phyloP scores from a whole-genome alignment of 768 basidiomycete species.

The Rubroboletus satanas region DNA sequence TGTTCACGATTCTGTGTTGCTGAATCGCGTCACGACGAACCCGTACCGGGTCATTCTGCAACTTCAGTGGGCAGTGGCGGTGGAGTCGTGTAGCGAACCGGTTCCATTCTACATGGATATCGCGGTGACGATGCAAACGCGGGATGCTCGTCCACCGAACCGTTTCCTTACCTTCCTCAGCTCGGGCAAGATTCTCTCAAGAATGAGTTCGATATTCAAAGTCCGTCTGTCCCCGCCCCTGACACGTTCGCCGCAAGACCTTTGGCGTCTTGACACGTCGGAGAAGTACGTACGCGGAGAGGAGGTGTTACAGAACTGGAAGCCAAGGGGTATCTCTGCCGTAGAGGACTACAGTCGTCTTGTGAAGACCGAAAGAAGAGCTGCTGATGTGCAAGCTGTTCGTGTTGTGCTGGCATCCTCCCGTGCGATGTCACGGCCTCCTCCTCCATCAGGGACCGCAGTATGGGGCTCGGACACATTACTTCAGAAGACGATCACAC shows the following conservation, averaged over 20 bases:
- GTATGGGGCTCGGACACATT: constrained; percentile 65
- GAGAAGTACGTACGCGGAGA: constrained; percentile 95
- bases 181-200: constrained; percentile 70
- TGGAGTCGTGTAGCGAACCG: constrained; percentile 82
- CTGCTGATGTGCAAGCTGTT: constrained; percentile 89
- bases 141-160: constrained; percentile 83
- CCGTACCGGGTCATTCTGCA: constrained; percentile 80
- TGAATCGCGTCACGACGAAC: constrained; percentile 79
- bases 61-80: constrained; percentile 70
- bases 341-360: constrained; percentile 82
- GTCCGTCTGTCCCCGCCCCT: constrained; percentile 78
- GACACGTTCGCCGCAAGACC: constrained; percentile 80
- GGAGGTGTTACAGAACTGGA: constrained; percentile 79
- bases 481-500: constrained; percentile 58
- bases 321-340: constrained; percentile 80
- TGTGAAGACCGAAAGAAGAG: constrained; percentile 64
- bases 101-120: constrained; percentile 88
- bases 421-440: constrained; percentile 41
- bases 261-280: constrained; percentile 94
- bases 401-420: constrained; percentile 67
- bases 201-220: constrained; percentile 80
- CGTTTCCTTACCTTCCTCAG: constrained; percentile 73
- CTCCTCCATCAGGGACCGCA: constrained; percentile 48
- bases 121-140: constrained; percentile 75
- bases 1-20: constrained; percentile 75